Evolutionary conservation across 371 early-diverging fungal species (phyloP).

Genomic region (Zopfochytrium polystomum): DNA sequence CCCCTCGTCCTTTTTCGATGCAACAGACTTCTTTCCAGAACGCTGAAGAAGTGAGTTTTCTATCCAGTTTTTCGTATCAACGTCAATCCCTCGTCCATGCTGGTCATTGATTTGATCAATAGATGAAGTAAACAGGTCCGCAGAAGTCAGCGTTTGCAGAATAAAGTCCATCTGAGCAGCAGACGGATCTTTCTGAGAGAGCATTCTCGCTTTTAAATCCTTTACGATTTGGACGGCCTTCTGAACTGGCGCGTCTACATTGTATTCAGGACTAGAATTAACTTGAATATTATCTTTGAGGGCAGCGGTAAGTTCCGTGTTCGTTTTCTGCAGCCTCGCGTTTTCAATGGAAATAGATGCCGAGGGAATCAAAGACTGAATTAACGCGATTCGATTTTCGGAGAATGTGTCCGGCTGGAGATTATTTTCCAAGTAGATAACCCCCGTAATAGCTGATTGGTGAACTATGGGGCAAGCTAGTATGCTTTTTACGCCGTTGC

Average conservation of each 20-base stretch:
- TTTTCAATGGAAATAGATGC: constrained; percentile 49
- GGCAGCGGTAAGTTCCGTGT: constrained; percentile 39
- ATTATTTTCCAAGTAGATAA: constrained; percentile 46
- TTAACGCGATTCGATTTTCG: constrained; percentile 34
- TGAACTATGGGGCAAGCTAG: constrained; percentile 48
- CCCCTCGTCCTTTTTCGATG: background rate
- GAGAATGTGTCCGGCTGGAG: constrained; percentile 40
- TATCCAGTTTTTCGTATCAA: constrained; percentile 51
- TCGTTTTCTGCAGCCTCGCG: constrained; percentile 40
- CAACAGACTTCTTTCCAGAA: background rate
- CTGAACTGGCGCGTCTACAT: constrained; percentile 50
- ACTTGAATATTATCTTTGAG: constrained; percentile 20
- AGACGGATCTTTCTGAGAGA: constrained; percentile 31
- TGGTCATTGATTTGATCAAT: constrained; percentile 51
- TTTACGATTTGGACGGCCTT: constrained; percentile 43
- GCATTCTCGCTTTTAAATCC: constrained; percentile 35
- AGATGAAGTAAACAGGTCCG: constrained; percentile 47
- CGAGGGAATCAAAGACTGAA: constrained; percentile 45
- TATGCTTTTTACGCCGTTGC: constrained; percentile 35
- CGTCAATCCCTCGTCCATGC: constrained; percentile 43
- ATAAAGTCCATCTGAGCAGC: constrained; percentile 42
- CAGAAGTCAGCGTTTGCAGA: constrained; percentile 42
- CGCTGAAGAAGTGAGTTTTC: constrained; percentile 44
- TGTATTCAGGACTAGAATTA: constrained; percentile 36
- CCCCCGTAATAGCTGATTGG: constrained; percentile 41